Evolutionary conservation across 2,329 filamentous ascomycete species (phyloP), one percentile per base, ranked within the genome.

Genomic region (Alternaria triticimaculans): DNA sequence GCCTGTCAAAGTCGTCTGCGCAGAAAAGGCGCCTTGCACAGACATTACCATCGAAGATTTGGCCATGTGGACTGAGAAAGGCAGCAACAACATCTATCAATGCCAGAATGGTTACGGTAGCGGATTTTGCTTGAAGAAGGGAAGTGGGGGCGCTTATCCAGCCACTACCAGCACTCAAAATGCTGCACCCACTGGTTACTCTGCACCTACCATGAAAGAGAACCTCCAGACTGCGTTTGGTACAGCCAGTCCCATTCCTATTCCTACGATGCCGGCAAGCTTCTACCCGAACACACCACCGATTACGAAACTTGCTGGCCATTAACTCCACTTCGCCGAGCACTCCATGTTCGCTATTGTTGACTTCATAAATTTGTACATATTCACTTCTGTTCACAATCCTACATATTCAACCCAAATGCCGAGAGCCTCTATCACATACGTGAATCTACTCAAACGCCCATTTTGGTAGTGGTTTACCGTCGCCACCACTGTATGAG

Each of bases 1-100:
- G 0, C 87, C 87, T 2, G 80, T 89, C 69, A 84, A 85, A 62
- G 76, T 88, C 45, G 74, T 82, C 33, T 89, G 87, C 67, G 82
- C 85, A 0, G 80, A 83, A 60, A 78, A 70, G 2, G 82, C 81
- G 2, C 87, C 87, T 12, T 88, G 87, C 79, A 84, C 81, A 3
- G 83, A 83, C 57, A 81, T 88, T 65, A 81, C 76, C 15, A 82
- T 88, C 62, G 76, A 77, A 5, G 82, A 87, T 70, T 84, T 88
- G 65, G 77, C 80, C 33, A 86, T 88, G 75, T 85, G 84, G 84
- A 86, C 84, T 6, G 84, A 86, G 58, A 66, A 75, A 1, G 84
- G 83, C n/a, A 72, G 54, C 60, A 72, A 71, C 58, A 79, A 82
- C 62, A 74, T 72, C 15, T 83, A 87, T 69, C 71, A 73, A 21